A percentile compares a stretch with the other conserved stretches of the same genome.
Conservation (phyloP, 2,329 filamentous ascomycete species). For the Cladosporium sp. region DNA sequence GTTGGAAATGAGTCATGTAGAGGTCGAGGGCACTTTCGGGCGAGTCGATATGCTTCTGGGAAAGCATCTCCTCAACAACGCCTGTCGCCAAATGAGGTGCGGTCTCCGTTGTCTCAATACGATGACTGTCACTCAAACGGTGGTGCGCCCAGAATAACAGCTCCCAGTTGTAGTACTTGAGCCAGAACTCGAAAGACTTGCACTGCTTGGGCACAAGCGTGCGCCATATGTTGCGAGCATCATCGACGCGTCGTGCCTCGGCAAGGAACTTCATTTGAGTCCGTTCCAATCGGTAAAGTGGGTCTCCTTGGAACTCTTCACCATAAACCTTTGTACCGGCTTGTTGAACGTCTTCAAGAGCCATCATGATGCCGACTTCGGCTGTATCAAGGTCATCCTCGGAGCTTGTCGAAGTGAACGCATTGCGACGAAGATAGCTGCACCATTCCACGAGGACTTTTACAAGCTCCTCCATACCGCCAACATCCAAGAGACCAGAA, state of each 20-base stretch:
- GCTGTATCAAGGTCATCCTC: constrained; percentile 82
- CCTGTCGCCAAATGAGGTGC: constrained; percentile 73
- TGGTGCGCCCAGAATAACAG: constrained; percentile 68
- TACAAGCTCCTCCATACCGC: constrained; percentile 83
- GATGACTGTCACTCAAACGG: constrained; percentile 51
- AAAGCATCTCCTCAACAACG: constrained; percentile 71
- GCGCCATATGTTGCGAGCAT: constrained; percentile 76
- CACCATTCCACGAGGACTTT: constrained; percentile 95
- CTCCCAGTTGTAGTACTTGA: constrained; percentile 89
- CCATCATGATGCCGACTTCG: constrained; percentile 82
- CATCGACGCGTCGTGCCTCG: constrained; percentile 74
- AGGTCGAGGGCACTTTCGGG: constrained; percentile 74
- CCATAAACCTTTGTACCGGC: constrained; percentile 77
- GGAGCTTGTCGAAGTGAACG: constrained; percentile 71
- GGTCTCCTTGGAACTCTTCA: constrained; percentile 78
- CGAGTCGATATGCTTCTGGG: constrained; percentile 66
- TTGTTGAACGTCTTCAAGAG: constrained; percentile 78
- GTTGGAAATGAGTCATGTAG: constrained; percentile 79
- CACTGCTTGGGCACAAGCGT: constrained; percentile 65
- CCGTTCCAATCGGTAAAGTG: constrained; percentile 81
- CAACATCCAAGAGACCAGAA: constrained; percentile 78
- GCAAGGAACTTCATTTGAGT: constrained; percentile 91
- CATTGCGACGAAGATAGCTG: constrained; percentile 82
- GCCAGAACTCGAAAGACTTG: constrained; percentile 90
- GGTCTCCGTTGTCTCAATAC: constrained; percentile 54